Conservation (phyloP, 169 alveolate species). For the Perkinsus marinus region DNA sequence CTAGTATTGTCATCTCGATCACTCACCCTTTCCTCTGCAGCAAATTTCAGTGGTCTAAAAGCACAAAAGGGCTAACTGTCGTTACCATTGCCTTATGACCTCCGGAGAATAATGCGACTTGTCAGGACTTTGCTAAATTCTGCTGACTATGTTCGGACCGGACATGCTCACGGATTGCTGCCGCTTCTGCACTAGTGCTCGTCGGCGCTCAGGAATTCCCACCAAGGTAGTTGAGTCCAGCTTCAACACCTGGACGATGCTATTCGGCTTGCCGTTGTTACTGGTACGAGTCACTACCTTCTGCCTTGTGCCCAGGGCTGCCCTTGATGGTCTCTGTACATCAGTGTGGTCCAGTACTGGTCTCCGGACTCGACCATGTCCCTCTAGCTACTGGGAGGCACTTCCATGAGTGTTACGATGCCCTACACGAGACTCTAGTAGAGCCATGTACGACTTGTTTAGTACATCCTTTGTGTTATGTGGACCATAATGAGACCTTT, state of each 20-base stretch:
- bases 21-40: background rate
- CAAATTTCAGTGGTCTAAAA: background rate
- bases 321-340: background rate
- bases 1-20: background rate
- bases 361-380: background rate
- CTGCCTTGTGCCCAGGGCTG: background rate
- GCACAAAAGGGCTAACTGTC: background rate
- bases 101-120: background rate
- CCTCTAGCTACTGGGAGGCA: background rate
- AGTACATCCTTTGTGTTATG: background rate
- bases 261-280: background rate
- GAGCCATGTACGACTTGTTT: background rate
- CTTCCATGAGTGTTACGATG: background rate
- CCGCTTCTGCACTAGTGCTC: background rate
- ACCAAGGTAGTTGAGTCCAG: background rate
- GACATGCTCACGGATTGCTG: background rate
- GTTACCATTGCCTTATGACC: background rate
- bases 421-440: background rate
- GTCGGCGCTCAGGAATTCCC: background rate
- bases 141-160: background rate
- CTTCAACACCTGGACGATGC: background rate
- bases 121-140: background rate
- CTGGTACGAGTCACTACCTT: background rate
- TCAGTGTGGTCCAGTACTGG: background rate
- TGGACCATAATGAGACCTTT: background rate